Conservation (phyloP, 352 stramenopile genomes). For the Globisporangium canariense region DNA sequence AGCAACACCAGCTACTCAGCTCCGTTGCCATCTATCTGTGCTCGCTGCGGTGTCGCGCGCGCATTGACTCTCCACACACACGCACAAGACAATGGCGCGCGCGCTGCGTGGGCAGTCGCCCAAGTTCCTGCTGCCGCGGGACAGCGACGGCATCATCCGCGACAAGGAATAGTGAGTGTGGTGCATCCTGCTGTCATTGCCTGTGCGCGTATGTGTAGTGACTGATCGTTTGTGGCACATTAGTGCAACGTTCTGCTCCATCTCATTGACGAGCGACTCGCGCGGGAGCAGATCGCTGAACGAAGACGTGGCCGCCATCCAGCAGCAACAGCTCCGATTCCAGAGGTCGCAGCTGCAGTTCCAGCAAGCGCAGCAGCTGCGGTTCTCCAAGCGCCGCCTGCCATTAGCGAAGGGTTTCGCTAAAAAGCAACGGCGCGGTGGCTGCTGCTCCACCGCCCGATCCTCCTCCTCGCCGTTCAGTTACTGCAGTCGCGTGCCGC, state of each 20-base stretch:
- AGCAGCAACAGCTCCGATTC: constrained; percentile 8
- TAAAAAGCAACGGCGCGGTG: no score
- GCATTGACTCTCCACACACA: background rate
- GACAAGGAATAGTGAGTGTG: constrained; percentile 34
- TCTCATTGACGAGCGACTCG: constrained; percentile 52
- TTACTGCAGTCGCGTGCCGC: constrained; percentile 2
- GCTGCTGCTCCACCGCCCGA: background rate
- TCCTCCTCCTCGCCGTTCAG: background rate
- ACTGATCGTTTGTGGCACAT: background rate
- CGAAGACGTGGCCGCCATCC: constrained; percentile 27
- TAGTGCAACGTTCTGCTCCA: constrained; percentile 44
- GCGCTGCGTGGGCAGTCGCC: background rate
- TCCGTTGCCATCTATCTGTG: background rate
- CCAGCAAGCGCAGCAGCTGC: constrained; percentile 23
- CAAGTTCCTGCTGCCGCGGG: constrained; percentile 11
- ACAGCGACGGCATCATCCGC: constrained; percentile 9
- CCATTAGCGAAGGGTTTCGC: background rate
- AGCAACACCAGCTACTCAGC: background rate
- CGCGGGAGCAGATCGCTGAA: constrained; percentile 33
- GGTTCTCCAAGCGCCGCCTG: constrained; percentile 8
- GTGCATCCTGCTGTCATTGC: constrained; percentile 5
- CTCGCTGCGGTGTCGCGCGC: background rate
- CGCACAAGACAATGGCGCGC: constrained; percentile 6
- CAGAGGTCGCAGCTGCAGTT: constrained; percentile 11
- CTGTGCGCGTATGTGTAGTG: constrained; percentile 5